Percentiles rank a stretch among this genome's conserved stretches.
These are phyloP conservation scores for Aurinia saxatilis DNA, from an alignment of 345 rosid species.

Conservation along the genomic window DNA sequence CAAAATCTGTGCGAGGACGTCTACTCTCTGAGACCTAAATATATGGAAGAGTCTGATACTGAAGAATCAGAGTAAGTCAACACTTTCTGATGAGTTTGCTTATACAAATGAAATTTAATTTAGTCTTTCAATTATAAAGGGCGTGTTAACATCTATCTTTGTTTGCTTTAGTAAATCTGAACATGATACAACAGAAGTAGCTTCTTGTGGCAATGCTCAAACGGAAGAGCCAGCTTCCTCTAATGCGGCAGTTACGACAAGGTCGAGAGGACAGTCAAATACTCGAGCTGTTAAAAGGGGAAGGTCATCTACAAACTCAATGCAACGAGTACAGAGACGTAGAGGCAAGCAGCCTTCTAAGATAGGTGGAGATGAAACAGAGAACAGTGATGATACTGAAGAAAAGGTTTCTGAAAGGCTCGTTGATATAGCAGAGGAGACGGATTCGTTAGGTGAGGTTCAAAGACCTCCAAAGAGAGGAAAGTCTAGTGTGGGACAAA, in stretches of 20 bases:
- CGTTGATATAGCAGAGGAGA: constrained; percentile 18
- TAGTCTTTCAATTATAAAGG: not conserved
- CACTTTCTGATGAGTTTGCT: not conserved
- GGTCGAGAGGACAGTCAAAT: constrained; percentile 56
- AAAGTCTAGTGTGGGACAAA: constrained; percentile 17
- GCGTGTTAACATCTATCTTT: not conserved
- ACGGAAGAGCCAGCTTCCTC: constrained; percentile 22
- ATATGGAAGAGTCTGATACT: constrained; percentile 32
- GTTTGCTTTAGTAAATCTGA: constrained; percentile 38
- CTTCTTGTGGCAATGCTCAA: constrained; percentile 2
- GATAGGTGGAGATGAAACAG: constrained; percentile 44
- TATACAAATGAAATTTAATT: not conserved
- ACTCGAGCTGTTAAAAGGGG: constrained; percentile 36
- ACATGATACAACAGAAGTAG: constrained; percentile 27
- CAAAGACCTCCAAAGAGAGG: constrained; percentile 16
- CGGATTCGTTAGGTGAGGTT: not conserved
- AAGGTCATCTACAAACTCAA: constrained; percentile 24
- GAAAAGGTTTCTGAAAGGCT: constrained; percentile 20
- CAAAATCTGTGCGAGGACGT: constrained; percentile 53
- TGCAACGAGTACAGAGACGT: constrained; percentile 39
- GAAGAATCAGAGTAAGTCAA: constrained; percentile 42
- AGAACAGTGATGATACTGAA: constrained; percentile 35
- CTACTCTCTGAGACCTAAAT: constrained; percentile 51
- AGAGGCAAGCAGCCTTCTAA: constrained; percentile 47
- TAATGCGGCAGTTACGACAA: constrained; percentile 22